phyloP scores from a whole-genome alignment of 2,329 filamentous ascomycete species.

The Tolypocladium album region DNA sequence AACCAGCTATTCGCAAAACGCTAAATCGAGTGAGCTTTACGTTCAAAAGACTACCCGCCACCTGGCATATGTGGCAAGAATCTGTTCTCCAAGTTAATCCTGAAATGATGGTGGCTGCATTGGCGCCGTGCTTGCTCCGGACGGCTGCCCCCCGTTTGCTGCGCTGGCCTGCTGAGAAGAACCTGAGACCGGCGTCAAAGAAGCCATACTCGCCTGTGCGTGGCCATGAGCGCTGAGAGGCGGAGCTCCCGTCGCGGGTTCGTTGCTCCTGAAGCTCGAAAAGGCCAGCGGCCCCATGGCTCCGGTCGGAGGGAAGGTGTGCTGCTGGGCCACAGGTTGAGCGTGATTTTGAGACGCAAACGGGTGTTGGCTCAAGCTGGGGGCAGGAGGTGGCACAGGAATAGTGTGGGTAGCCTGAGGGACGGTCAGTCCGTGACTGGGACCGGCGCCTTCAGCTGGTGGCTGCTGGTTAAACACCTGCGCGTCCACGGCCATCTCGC shows the following conservation, averaged over 20 bases:
- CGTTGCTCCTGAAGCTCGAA: slow-evolving; percentile 18
- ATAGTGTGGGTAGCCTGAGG: slow-evolving; percentile 11
- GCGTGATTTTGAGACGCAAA: slow-evolving; percentile 8
- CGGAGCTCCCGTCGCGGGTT: slow-evolving; percentile 9
- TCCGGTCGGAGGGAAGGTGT: slow-evolving; percentile 8
- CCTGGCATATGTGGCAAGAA: not conserved
- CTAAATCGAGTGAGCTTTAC: not conserved
- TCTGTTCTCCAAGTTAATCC: not conserved
- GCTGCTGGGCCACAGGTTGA: slow-evolving; percentile 8
- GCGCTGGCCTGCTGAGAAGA: slow-evolving; percentile 10
- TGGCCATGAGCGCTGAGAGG: slow-evolving; percentile 10
- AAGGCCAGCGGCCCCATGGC: slow-evolving; percentile 11
- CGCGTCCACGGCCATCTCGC: slow-evolving; percentile 25
- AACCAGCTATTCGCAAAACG: not conserved
- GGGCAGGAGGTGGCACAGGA: slow-evolving; percentile 16
- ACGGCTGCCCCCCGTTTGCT: slow-evolving; percentile 12
- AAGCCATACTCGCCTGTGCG: slow-evolving; percentile 19
- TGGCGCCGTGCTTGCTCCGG: slow-evolving; percentile 25
- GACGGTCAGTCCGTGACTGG: not conserved
- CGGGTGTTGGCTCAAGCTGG: slow-evolving; percentile 12
- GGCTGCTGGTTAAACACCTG: slow-evolving; percentile 13
- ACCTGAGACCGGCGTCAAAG: slow-evolving; percentile 11
- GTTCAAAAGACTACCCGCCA: not conserved
- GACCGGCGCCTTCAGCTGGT: not conserved
- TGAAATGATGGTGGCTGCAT: slow-evolving; percentile 18